phyloP scores from a whole-genome alignment of 192 early-diverging fungal species.

The Linnemannia zychae region DNA sequence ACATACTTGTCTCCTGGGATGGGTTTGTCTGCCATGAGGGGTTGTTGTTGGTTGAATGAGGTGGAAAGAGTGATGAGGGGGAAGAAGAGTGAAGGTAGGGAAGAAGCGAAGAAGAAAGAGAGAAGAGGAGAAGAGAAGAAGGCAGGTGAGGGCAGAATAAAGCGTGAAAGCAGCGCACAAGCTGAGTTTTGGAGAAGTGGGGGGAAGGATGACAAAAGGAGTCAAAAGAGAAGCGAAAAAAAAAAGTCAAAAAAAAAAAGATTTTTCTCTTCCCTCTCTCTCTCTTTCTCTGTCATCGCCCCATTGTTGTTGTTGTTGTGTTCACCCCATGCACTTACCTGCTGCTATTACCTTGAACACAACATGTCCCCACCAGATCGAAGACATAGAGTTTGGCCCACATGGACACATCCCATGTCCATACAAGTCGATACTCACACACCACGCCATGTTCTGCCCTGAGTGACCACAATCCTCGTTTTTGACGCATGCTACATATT shows the following conservation, averaged over 20 bases:
- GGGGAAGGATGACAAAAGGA: neutral
- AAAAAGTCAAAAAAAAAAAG: conserved; percentile 1
- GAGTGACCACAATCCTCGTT: neutral
- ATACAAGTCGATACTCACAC: neutral
- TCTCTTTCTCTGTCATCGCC: too few relatives aligned
- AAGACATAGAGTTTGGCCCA: neutral
- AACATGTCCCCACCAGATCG: neutral
- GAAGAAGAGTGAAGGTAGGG: neutral
- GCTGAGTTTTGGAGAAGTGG: neutral
- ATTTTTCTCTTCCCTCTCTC: too few relatives aligned
- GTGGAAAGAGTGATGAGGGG: neutral
- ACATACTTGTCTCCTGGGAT: conserved; percentile 66
- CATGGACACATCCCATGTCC: conserved; percentile 4
- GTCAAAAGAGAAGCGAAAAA: neutral
- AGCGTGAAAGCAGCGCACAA: conserved; percentile 4
- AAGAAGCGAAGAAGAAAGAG: neutral
- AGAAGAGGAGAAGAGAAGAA: neutral
- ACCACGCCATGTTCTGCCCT: neutral
- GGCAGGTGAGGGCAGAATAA: too few relatives aligned
- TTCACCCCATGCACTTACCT: neutral
- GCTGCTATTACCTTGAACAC: neutral
- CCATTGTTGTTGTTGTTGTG: neutral
- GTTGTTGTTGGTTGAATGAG: neutral
- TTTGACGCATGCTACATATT: neutral
- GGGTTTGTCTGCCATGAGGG: conserved; percentile 37